A percentile compares a stretch with the other conserved stretches of the same genome.
Evolutionary conservation across 495 filamentous ascomycete species (phyloP).

Genomic region (Poronia punctata): DNA sequence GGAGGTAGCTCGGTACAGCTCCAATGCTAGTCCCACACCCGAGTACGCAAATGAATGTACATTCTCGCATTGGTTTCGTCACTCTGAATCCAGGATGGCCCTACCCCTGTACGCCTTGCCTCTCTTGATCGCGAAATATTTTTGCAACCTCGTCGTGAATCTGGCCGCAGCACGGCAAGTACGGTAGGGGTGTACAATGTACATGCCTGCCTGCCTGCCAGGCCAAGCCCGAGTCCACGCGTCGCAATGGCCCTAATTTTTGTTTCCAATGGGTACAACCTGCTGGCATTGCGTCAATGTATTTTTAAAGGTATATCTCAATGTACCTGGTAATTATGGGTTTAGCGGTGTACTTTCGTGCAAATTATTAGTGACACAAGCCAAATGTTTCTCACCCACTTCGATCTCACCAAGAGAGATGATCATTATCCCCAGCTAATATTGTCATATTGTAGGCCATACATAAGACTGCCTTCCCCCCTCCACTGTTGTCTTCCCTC

Average conservation of each 20-base stretch:
- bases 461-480: constrained; percentile 40
- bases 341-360: constrained; percentile 13
- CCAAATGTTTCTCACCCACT: constrained; percentile 25
- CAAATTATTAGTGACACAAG: constrained; percentile 17
- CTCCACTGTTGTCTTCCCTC: constrained; percentile 14
- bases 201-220: no score
- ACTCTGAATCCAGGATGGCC: constrained; percentile 5
- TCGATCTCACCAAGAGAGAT: constrained; percentile 12
- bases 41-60: background rate
- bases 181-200: no score
- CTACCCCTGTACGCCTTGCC: background rate
- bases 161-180: background rate
- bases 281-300: constrained; percentile 4
- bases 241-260: no score
- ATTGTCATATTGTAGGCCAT: constrained; percentile 24
- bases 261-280: no score
- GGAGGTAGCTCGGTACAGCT: no score
- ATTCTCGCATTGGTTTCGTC: constrained; percentile 6
- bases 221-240: no score
- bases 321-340: no score
- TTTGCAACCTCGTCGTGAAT: constrained; percentile 8
- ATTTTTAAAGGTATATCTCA: no score
- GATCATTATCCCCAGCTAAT: constrained; percentile 12
- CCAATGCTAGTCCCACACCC: constrained; percentile 3
- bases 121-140: constrained; percentile 4